Percentiles rank a stretch among this genome's conserved stretches.
Evolutionary conservation across 2,329 filamentous ascomycete genomes (phyloP).

Genomic region (Ilyonectria robusta): DNA sequence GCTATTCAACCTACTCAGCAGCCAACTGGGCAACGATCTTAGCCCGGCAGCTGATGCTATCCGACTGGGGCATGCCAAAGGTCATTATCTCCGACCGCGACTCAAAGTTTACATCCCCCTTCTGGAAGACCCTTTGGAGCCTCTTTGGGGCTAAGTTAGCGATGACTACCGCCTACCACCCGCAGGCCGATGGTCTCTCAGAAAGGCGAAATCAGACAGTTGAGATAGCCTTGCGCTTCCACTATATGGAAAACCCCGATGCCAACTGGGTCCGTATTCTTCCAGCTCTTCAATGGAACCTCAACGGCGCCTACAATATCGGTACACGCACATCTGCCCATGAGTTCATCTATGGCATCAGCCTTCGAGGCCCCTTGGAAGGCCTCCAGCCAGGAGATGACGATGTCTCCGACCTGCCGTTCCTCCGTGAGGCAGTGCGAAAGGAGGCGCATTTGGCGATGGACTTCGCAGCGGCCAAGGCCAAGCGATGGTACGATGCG

Average conservation of each 20-base stretch:
- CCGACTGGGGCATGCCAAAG: too few species aligned
- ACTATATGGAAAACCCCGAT: slow-evolving; percentile 12
- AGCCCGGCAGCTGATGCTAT: not conserved
- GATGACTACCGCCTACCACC: slow-evolving; percentile 11
- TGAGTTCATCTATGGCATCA: slow-evolving; percentile 9
- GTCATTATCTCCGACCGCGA: too few species aligned
- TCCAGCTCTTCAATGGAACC: not conserved
- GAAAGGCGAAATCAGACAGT: slow-evolving; percentile 17
- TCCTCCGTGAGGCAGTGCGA: not conserved
- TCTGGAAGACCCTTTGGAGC: too few species aligned
- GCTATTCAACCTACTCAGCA: not conserved
- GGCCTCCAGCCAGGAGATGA: not conserved
- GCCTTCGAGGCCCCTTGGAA: slow-evolving; percentile 3
- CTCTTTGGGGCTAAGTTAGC: not conserved
- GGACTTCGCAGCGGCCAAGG: slow-evolving; percentile 18
- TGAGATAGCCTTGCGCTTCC: slow-evolving; percentile 7
- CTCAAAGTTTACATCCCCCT: too few species aligned
- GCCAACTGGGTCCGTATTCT: not conserved
- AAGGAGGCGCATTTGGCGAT: slow-evolving; percentile 8
- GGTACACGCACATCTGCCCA: not conserved
- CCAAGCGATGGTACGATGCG: slow-evolving; percentile 13
- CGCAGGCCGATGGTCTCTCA: slow-evolving; percentile 1
- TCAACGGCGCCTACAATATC: not conserved
- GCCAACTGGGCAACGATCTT: not conserved
- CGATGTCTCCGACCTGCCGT: not conserved